A percentile compares a stretch with the other conserved stretches of the same genome.
Evolutionary conservation across 768 basidiomycete species (phyloP).

Genomic region (Lentinula lateritia): DNA sequence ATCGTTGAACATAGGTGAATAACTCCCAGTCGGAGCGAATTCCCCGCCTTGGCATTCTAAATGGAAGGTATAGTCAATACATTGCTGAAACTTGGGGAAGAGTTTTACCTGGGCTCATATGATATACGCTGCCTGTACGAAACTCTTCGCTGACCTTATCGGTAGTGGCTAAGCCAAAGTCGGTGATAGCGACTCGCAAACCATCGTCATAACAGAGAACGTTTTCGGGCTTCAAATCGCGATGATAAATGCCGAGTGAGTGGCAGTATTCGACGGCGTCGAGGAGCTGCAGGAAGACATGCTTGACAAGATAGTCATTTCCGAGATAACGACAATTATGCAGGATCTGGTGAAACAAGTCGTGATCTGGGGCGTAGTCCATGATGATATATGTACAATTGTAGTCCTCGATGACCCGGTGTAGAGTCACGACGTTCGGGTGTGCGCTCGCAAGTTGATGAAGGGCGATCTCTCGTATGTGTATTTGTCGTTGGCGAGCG

Average conservation of each 20-base stretch:
- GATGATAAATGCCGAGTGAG: constrained; percentile 86
- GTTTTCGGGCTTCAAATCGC: constrained; percentile 97
- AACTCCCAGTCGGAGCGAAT: constrained; percentile 57
- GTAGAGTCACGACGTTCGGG: constrained; percentile 80
- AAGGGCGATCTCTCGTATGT: constrained; percentile 83
- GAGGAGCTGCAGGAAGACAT: constrained; percentile 88
- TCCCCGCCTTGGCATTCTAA: constrained; percentile 87
- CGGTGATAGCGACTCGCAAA: constrained; percentile 76
- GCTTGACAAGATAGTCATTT: constrained; percentile 77
- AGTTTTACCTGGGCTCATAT: constrained; percentile 86
- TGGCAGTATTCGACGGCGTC: constrained; percentile 95
- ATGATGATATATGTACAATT: constrained; percentile 85
- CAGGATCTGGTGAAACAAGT: constrained; percentile 89
- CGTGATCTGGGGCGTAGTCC: constrained; percentile 88
- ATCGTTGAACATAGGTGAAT: constrained; percentile 87
- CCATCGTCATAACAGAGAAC: constrained; percentile 83
- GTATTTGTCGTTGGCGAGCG: constrained; percentile 63
- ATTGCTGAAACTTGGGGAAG: constrained; percentile 7
- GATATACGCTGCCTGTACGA: constrained; percentile 95
- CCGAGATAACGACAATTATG: constrained; percentile 76
- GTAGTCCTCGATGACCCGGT: constrained; percentile 81
- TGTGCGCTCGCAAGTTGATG: constrained; percentile 73
- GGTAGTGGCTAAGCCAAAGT: constrained; percentile 92
- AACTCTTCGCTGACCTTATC: constrained; percentile 84
- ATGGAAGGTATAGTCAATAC: constrained; percentile 9